Base-by-base conservation (phyloP, 495 filamentous ascomycete genomes). In the Entonaema liquescens region DNA sequence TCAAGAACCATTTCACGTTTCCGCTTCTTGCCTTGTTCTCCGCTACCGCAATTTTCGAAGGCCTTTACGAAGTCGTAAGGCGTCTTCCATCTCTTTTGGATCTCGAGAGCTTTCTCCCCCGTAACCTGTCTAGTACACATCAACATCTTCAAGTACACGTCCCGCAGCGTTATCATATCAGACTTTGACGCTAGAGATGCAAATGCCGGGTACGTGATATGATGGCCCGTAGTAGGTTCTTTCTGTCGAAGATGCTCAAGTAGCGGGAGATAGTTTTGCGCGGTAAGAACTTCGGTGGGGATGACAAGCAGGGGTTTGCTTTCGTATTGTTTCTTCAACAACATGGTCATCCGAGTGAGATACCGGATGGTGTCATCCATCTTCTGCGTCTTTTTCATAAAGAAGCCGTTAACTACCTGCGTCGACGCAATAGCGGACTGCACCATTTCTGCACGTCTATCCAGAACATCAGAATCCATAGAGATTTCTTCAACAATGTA, bases 341-440 rank as follows among this genome's bases (percentile, higher is more conserved):
- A 78, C 55, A 82, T 82, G 1, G 93, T 95, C 89, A 96, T 91
- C 2, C 88, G 83, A 0, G 90, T 87, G 2, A 96, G 80, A 74
- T 96, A 96, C 13, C 86, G 84, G 56, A 96, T 94, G 0, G 91
- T 90, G 63, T 96, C 92, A 73, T 94, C 93, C 47, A 94, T 84
- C 70, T 88, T 90, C 53, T 83, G 82, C 3, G 93, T 96, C 69
- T 85, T 85, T 74, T 95, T 95, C 55, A 95, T 81, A 72, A 95
- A 95, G 74, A 90, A 95, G 21, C 90, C 91, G 70, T 94, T 89
- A 36, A 94, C 88, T 8, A 94, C 92, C 67, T 95, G 92, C 6
- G 91, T 93, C 23, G 87, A 88, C n/a, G 88, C 89, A 56, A 95
- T 91, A 2, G 92, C 92, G 0, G 90, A 90, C 35, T 89, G 82